Conservation (phyloP, 352 stramenopile genomes). For the Globisporangium alternatum region DNA sequence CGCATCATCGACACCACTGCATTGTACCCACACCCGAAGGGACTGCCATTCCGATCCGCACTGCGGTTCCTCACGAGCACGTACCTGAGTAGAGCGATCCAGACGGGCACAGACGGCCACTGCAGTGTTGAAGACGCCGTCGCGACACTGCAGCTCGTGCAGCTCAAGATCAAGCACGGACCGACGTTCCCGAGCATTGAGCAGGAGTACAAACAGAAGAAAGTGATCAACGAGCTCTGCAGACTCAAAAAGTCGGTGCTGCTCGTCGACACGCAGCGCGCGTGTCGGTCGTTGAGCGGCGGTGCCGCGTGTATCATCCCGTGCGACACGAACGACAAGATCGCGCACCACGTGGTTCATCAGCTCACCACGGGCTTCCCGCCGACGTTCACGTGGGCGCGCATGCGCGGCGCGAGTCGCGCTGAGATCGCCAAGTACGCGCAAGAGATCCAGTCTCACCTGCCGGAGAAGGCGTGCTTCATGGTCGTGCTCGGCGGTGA, state of each 20-base stretch:
- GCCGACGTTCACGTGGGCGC: conserved; percentile 76
- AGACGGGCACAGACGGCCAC: conserved; percentile 68
- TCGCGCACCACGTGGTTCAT: conserved; percentile 58
- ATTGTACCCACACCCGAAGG: conserved; percentile 81
- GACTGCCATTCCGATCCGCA: conserved; percentile 71
- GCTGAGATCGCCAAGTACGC: conserved; percentile 37
- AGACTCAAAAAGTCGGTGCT: conserved; percentile 73
- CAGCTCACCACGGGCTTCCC: conserved; percentile 83
- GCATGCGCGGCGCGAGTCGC: conserved; percentile 42
- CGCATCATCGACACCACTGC: conserved; percentile 80
- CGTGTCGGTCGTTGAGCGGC: conserved; percentile 59
- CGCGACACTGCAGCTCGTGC: conserved; percentile 66
- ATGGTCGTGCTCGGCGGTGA: conserved; percentile 53
- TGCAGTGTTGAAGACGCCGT: conserved; percentile 83
- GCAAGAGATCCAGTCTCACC: conserved; percentile 33
- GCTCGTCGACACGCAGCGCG: conserved; percentile 65
- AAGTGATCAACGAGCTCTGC: conserved; percentile 72
- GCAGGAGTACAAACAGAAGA: conserved; percentile 73
- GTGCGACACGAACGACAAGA: conserved; percentile 39
- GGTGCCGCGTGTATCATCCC: conserved; percentile 63
- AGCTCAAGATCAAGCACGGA: conserved; percentile 77
- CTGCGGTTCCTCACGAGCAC: conserved; percentile 72
- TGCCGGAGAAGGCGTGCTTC: conserved; percentile 57
- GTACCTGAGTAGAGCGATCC: conserved; percentile 70
- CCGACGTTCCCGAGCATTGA: conserved; percentile 72